These are phyloP conservation scores for Boletus edulis DNA, from an alignment of 768 basidiomycete genomes.

Conservation along the genomic window DNA sequence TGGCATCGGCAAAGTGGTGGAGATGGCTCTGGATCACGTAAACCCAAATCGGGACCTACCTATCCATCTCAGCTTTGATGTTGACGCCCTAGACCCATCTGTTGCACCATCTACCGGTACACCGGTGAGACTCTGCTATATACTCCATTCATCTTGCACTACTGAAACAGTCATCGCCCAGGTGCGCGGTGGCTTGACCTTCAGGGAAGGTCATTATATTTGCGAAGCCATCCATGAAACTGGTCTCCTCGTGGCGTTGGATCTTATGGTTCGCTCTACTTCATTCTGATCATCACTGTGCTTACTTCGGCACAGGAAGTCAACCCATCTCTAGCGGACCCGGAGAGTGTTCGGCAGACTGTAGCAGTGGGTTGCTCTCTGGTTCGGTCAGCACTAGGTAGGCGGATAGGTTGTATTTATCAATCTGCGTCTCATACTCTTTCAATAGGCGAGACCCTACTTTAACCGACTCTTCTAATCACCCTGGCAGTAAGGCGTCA, in stretches of 20 bases:
- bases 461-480: constrained; percentile 18
- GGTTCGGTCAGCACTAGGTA: constrained; percentile 79
- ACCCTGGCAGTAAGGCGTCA: neutral
- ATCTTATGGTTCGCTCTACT: constrained; percentile 74
- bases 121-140: constrained; percentile 50
- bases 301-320: constrained; percentile 65
- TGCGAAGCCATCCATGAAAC: constrained; percentile 93
- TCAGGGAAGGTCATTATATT: constrained; percentile 98
- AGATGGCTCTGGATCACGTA: constrained; percentile 94
- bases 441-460: constrained; percentile 32
- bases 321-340: constrained; percentile 88
- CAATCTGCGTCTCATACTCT: constrained; percentile 4
- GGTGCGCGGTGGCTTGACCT: constrained; percentile 94
- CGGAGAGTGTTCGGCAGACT: constrained; percentile 75
- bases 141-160: neutral
- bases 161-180: constrained; percentile 22
- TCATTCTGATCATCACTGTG: neutral
- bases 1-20: constrained; percentile 92
- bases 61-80: constrained; percentile 96
- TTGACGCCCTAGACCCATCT: constrained; percentile 89
- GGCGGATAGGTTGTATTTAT: constrained; percentile 20
- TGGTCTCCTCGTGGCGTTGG: constrained; percentile 85
- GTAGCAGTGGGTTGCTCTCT: constrained; percentile 89
- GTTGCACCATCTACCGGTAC: constrained; percentile 97
- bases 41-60: constrained; percentile 82